Evolutionary conservation across 805 yeast genomes (phyloP).

Genomic region (Schwanniomyces yamadae): DNA sequence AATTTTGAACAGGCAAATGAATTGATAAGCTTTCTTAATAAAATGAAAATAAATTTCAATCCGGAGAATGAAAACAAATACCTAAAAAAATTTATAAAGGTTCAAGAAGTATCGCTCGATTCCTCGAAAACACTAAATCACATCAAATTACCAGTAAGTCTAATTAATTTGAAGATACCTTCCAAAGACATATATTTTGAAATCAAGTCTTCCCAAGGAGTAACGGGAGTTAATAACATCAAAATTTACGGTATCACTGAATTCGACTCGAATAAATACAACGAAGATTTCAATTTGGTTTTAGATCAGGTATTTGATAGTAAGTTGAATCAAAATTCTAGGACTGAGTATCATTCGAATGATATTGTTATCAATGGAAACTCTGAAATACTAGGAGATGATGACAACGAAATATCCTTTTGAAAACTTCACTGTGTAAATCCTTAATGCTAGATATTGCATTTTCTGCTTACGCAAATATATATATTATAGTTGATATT

Average conservation of each 20-base stretch:
- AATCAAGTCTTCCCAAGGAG: constrained; percentile 12
- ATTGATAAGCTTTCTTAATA: constrained; percentile 18
- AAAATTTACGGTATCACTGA: constrained; percentile 34
- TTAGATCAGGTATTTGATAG: constrained; percentile 8
- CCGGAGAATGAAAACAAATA: constrained; percentile 20
- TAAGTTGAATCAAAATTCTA: too few relatives aligned
- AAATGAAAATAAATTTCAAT: constrained; percentile 11
- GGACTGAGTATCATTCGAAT: neutral
- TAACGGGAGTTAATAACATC: constrained; percentile 17
- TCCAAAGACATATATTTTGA: constrained; percentile 34
- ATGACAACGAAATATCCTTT: neutral
- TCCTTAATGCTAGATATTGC: too few relatives aligned
- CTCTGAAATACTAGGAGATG: neutral
- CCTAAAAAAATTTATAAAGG: constrained; percentile 29
- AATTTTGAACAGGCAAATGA: constrained; percentile 14
- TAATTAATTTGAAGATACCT: constrained; percentile 32
- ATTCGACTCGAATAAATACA: constrained; percentile 21
- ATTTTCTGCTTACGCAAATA: too few relatives aligned
- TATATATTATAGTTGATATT: too few relatives aligned
- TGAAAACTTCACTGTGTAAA: too few relatives aligned
- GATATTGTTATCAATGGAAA: neutral
- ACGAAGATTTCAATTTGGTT: constrained; percentile 20
- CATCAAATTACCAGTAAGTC: constrained; percentile 31
- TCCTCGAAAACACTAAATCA: constrained; percentile 19
- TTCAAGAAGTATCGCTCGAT: constrained; percentile 21